Evolutionary conservation across 352 stramenopile genomes (phyloP), one percentile per base, ranked within the genome.

Genomic region (Plasmopara viticola): DNA sequence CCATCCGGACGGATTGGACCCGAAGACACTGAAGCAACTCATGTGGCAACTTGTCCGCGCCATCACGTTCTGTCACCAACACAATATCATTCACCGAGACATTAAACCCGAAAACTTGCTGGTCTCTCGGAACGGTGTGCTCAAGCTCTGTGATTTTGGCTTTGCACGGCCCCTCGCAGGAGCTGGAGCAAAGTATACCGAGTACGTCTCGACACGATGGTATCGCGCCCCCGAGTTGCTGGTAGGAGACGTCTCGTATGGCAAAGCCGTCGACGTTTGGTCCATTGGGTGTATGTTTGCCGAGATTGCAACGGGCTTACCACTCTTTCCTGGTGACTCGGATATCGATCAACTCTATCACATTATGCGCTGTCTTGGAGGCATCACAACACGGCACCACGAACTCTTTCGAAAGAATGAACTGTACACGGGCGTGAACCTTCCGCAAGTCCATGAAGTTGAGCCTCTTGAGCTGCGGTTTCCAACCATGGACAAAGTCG

Each of bases 241-340:
- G 1, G 85, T 92, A 6, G 78, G 78, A 4, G 80, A 90, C 44
- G 76, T 90, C 1, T 85, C 70, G 9, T 99, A 99, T 60, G 95
- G 96, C 44, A 96, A 95, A 50, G 91, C 89, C 6, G 97, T 99
- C 31, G 96, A 99, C 55, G 90, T 98, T 37, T 99, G 96, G 96
- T 96, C 88, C 13, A 86, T 98, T 25, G 95, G 94, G 35, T 98
- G 94, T 73, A 95, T 99, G 60, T 93, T 95, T 45, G 91, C 92
- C 14, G 96, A 99, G 71, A 87, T 98, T 39, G 97, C 97, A 59
- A 88, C 97, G 2, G 95, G 96, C 0, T 56, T 98, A 15, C 96
- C 95, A 1, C 86, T 99, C 12, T 96, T 99, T 44, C 95, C 96
- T 1, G 96, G 96, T 12, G 90, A 98, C 60, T 97, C 96, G 37